Base-by-base conservation (phyloP, 2,329 filamentous ascomycete species). In the Botrytis porri region DNA sequence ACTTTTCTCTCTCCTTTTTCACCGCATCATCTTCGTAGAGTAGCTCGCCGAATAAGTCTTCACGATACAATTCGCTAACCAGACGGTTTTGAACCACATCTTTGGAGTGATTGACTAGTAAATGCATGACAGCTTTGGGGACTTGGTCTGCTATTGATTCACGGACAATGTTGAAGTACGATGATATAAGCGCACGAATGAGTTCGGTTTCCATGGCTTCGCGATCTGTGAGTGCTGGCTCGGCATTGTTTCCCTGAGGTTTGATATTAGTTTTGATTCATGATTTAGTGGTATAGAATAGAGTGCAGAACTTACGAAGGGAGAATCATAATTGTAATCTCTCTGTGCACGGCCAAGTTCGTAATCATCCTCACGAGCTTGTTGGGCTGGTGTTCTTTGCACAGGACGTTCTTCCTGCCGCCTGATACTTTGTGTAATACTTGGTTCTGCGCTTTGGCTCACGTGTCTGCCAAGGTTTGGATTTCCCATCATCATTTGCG, bases 121-220 rank as follows among this genome's bases (percentile, higher is more conserved):
- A 89, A 82, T 99, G 96, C 96, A 99, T 99, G 78, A 99, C 92
- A 8, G 96, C 96, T 85, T 99, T 99, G 77, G 96, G 96, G 18
- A 99, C 96, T 84, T 98, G 95, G 81, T 99, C 96, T 62, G 95
- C 95, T 79, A 98, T 97, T n/a, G 94, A 95, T 84, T 99, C 96
- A 75, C 96, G 93, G 64, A 99, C 96, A 80, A 99, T 99, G 82
- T 97, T 97, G 86, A 99, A 99, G 86, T 99, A 99, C 1, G 95
- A 98, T 45, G 93, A 97, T 82, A 99, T 99, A 73, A 99, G 89
- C 64, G 95, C 93, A 64, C 95, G 92, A 81, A 99, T 99, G 59
- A 99, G 90, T 83, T 99, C 96, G 16, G 96, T 98, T 84, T 99
- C 96, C 85, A 99, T 93, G 62, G 94, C 93, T 84, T 99, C 96